phyloP scores from a whole-genome alignment of 179 eudicot genomes.

The Patellifolia procumbens region DNA sequence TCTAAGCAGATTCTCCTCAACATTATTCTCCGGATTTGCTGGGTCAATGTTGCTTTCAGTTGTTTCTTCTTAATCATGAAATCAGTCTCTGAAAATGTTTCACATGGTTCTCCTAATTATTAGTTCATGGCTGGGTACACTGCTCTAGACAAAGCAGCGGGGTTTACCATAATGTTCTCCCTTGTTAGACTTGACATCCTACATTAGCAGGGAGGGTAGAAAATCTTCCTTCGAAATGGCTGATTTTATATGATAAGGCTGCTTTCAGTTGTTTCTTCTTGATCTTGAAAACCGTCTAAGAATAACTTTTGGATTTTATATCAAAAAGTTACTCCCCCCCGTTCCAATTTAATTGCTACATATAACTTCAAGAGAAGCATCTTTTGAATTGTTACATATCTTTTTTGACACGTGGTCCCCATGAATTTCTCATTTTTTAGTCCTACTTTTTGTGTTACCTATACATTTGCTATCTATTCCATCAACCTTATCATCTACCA shows the following conservation, averaged over 20 bases:
- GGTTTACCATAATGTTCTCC: background rate
- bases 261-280: conserved; percentile 1
- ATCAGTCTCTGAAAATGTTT: background rate
- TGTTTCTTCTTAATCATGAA: conserved; percentile 3
- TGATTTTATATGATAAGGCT: background rate
- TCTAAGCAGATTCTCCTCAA: background rate
- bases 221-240: background rate
- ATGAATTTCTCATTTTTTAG: no score
- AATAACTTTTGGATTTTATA: background rate
- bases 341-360: no score
- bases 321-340: background rate
- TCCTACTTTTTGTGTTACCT: no score
- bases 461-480: no score
- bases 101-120: background rate
- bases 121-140: background rate
- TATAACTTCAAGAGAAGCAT: no score
- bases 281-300: background rate
- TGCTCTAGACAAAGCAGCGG: background rate
- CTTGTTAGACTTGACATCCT: background rate
- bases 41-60: background rate
- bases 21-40: background rate
- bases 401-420: no score
- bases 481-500: no score
- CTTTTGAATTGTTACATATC: no score
- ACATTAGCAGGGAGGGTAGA: background rate